Base-by-base conservation (phyloP, 169 alveolate genomes). In the Plasmodium billcollinsi region DNA sequence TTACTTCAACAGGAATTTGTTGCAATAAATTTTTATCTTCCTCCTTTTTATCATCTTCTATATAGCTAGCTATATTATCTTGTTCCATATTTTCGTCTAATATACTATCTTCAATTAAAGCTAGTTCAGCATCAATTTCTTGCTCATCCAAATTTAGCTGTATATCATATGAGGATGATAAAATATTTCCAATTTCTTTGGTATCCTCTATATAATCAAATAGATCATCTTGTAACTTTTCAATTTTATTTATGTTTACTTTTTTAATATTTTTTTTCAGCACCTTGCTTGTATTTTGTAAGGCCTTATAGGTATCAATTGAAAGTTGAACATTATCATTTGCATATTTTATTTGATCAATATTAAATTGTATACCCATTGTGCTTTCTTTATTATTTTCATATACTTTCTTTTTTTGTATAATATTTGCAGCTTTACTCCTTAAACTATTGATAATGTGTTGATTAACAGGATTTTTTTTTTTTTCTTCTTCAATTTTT, bases 191-290 rank as follows among this genome's bases (percentile, higher is more conserved):
- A 59, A 86, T 86, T 62, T 86, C 92, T 86, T 86, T 86, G 47
- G 78, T 56, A 18, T 86, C 92, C 49, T 86, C 92, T 6, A 86
- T 86, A 86, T 52, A 71, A 61, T 86, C 88, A 86, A 18, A 71
- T 8, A 86, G 50, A 66, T 86, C 92, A 24, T 86, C 92, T 65
- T 86, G 92, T 54, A 86, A 67, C 43, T 86, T 86, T 86, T 86
- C 92, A 61, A 86, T 86, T 45, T 86, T 86, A 49, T 26, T 73
- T 24, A 86, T 86, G 39, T 86, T 86, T 12, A 86, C 88, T 73
- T 86, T 86, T 86, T 86, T 86, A 8, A 86, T 86, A 71, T 86
- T 86, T 73, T 86, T 86, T 72, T 86, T 86, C 61, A 86, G 47
- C 26, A 61, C 73, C 73, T 86, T 86, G 63, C 88, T 72, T 45